Evolutionary conservation across 2,329 filamentous ascomycete genomes (phyloP).

Genomic region (Malbranchea zuffiana): DNA sequence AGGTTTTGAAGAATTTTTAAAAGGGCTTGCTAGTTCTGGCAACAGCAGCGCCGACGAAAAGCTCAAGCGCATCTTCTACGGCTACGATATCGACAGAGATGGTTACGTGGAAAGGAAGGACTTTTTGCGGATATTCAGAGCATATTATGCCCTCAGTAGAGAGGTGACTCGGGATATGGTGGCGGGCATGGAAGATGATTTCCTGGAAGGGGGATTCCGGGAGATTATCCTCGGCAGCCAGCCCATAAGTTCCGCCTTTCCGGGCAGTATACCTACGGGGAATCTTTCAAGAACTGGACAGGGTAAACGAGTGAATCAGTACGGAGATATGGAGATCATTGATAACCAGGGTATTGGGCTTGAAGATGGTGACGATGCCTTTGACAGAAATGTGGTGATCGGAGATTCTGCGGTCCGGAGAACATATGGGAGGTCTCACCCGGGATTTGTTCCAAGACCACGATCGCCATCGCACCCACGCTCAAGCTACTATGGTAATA

Average conservation of each 20-base stretch:
- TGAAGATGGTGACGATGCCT: constrained; percentile 50
- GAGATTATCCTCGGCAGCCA: constrained; percentile 65
- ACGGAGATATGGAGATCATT: constrained; percentile 54
- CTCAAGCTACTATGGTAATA: background rate
- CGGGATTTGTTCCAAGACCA: constrained; percentile 9
- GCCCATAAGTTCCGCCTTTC: constrained; percentile 67
- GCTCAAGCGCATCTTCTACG: constrained; percentile 65
- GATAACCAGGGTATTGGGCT: constrained; percentile 51
- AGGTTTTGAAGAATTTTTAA: constrained; percentile 82
- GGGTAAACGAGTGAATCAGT: constrained; percentile 53
- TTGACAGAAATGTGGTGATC: constrained; percentile 51
- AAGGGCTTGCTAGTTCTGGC: constrained; percentile 60
- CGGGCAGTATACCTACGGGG: constrained; percentile 54
- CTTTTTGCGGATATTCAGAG: constrained; percentile 81
- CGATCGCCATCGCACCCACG: constrained; percentile 12
- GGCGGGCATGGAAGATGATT: constrained; percentile 64
- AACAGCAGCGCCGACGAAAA: constrained; percentile 52
- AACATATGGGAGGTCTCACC: constrained; percentile 25
- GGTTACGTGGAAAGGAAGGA: constrained; percentile 77
- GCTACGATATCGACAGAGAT: constrained; percentile 83
- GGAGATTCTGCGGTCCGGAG: constrained; percentile 35
- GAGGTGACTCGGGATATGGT: constrained; percentile 79
- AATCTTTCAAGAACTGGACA: constrained; percentile 52
- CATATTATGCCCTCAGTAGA: constrained; percentile 83
- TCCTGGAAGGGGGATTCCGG: constrained; percentile 62